Evolutionary conservation across 176 grass and related monocot genomes (phyloP), one percentile per base, ranked within the genome.

Genomic region (Coix lacrymajobi): DNA sequence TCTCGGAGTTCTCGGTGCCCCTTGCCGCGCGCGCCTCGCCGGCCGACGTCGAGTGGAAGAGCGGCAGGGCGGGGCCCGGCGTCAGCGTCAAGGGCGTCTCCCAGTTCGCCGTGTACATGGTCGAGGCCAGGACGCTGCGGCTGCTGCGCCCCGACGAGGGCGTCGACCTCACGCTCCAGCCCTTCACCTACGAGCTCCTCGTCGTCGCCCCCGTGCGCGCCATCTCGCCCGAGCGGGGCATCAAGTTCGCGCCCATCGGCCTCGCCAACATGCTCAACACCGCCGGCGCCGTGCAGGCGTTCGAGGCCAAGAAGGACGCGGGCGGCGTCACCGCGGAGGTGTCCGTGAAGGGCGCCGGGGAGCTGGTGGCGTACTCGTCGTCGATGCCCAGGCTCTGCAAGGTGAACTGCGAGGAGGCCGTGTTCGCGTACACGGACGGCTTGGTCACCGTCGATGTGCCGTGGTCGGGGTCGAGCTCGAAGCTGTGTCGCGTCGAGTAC

Each of bases 221-320:
- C 12, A 20, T 91, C n/a, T 28, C 73, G 36, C 51, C 52, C 4
- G 81, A 45, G 28, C 37, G 66, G 6, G 22, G 1, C 6, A 22
- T 93, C 64, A 31, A 62, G 32, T 95, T 95, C 39, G 93, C 96
- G 11, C 92, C 89, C 17, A 90, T 98, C 62, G 96, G 96, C 0
- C 93, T 98, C 20, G 77, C 83, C 72, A 95, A 93, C 92, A 95
- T 98, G 96, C 87, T 98, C 24, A 98, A 98, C 58, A 33, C 91
- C 1, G 91, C 89, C 11, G 96, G 91, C 15, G 96, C 93, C 11
- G 90, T 95, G 66, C 92, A 95, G 84, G 52, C 5, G 5, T 79
- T 93, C 25, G 85, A 93, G 58, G 10, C 28, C 26, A 48, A 31
- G 78, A 29, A 81, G 0, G 80, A 6, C 16, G 30, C 11, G 0